These are phyloP conservation scores for Arabidopsis thaliana DNA, from an alignment of 345 rosid genomes.

Conservation along the genomic window TAIR10.1 NC_003071.7:8103501-8104000, in stretches of 20 bases:
- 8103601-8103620: not conserved
- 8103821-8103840: not conserved
- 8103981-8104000: slow-evolving; percentile 6
- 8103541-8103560: not conserved
- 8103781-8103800: too few species aligned
- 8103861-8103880: slow-evolving; percentile 13
- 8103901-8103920: slow-evolving; percentile 34
- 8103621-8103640: not conserved
- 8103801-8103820: not conserved
- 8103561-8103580: not conserved
- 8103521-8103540: not conserved
- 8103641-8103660: not conserved
- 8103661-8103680: slow-evolving; percentile 17
- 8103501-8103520: slow-evolving; percentile 9
- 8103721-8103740: slow-evolving; percentile 7
- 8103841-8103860: slow-evolving; percentile 11
- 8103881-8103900: slow-evolving; percentile 33
- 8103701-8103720: slow-evolving; percentile 33
- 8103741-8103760: not conserved
- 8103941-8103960: slow-evolving; percentile 16
- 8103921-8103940: slow-evolving; percentile 24
- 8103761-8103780: not conserved
- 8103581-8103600: not conserved
- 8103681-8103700: slow-evolving; percentile 13
- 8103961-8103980: not conserved